phyloP scores from a whole-genome alignment of 495 filamentous ascomycete species.

The Tuber microsphaerosporum region DNA sequence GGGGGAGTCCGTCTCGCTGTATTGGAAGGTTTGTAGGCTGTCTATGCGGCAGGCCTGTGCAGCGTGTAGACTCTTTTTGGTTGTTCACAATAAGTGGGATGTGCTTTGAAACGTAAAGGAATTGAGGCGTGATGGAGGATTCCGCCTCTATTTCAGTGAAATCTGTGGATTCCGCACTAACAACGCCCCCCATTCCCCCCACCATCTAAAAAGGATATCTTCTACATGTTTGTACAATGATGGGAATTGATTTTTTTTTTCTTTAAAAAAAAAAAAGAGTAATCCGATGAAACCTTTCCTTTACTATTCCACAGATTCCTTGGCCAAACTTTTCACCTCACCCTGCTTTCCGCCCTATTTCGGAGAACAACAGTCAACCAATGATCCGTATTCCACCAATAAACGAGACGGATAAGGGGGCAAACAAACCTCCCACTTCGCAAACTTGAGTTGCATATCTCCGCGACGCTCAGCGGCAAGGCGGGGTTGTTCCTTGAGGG shows the following conservation, averaged over 20 bases:
- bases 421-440: slow-evolving; percentile 79
- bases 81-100: not conserved
- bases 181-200: slow-evolving; percentile 17
- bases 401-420: slow-evolving; percentile 2
- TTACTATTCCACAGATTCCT: slow-evolving; percentile 53
- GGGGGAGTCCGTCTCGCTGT: slow-evolving; percentile 16
- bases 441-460: slow-evolving; percentile 80
- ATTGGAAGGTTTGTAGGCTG: not conserved
- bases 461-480: slow-evolving; percentile 81
- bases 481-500: slow-evolving; percentile 87
- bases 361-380: not conserved
- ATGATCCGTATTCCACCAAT: slow-evolving; percentile 15
- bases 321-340: slow-evolving; percentile 65
- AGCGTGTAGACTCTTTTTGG: not conserved
- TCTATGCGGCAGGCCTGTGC: not conserved
- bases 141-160: not conserved
- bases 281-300: slow-evolving; percentile 4
- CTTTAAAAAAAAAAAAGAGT: not conserved
- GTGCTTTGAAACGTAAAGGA: not conserved
- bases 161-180: slow-evolving; percentile 30
- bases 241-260: slow-evolving; percentile 21
- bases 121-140: not conserved
- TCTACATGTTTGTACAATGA: slow-evolving; percentile 31
- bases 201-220: slow-evolving; percentile 16
- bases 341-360: slow-evolving; percentile 91